Base-by-base conservation (phyloP, 768 basidiomycete species). In the Boletus bicolor region DNA sequence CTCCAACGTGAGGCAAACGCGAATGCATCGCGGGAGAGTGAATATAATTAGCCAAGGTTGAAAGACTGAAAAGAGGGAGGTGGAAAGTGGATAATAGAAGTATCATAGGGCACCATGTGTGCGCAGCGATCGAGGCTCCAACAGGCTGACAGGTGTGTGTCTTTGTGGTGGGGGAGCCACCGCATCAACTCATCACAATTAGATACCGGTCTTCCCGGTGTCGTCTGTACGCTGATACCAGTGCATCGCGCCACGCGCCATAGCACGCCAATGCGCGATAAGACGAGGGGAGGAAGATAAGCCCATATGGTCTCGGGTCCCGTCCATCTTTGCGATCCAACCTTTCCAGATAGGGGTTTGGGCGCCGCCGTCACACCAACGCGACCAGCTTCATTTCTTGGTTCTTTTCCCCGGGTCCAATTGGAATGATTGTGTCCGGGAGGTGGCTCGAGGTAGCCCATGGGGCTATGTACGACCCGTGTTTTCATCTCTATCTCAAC, bases 21-120 rank as follows among this genome's bases (percentile, higher is more conserved):
- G 7, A 52, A n/a, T 19, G 45, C 44, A 50, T 24, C 34, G 49
- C 46, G 7, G 62, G 15, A 48, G 34, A 12, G 32, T 42, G n/a
- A 26, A 32, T 48, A 60, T 54, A 53, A 65, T 61, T 62, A 55
- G 24, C 36, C 43, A 28, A 43, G 14, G 19, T 19, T 17, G 32
- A 44, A 24, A n/a, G 15, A 9, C 44, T 17, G 15, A 37, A 37
- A 35, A 15, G 17, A 42, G 11, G 17, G 28, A 36, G 21, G 28
- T 28, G 28, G 35, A 28, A 55, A 44, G 44, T 37, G 44, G 54
- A 49, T 19, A 11, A 32, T 14, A 21, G 41, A 28, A 30, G 28
- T 30, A 30, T 24, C 28, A 30, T 30, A 7, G 5, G 28, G 28
- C 28, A 21, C 44, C 59, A 60, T 56, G 53, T 44, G 57, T 44